A percentile compares a stretch with the other conserved stretches of the same genome.
Evolutionary conservation across 2,329 filamentous ascomycete genomes (phyloP).

Genomic region (Fusarium keratoplasticum): DNA sequence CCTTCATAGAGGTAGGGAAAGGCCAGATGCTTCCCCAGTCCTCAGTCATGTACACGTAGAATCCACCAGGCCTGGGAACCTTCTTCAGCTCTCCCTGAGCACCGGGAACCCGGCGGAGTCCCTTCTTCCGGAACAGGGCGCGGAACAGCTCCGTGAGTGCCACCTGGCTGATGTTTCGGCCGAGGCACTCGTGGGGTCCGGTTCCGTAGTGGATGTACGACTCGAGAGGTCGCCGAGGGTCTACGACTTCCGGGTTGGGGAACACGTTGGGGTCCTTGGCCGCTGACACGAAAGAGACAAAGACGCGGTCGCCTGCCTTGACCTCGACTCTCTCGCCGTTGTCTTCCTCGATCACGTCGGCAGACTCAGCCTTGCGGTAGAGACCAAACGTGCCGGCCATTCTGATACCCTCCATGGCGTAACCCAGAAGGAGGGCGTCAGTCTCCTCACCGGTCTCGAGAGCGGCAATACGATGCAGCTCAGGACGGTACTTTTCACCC

Average conservation of each 20-base stretch:
- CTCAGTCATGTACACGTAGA: conserved; percentile 72
- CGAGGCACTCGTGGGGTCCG: conserved; percentile 73
- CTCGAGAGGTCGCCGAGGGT: conserved; percentile 71
- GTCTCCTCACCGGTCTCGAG: conserved; percentile 65
- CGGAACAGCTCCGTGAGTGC: conserved; percentile 77
- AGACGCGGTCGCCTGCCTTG: conserved; percentile 68
- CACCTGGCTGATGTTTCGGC: conserved; percentile 68
- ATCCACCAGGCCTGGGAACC: conserved; percentile 65
- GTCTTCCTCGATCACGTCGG: conserved; percentile 61
- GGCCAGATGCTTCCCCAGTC: conserved; percentile 67
- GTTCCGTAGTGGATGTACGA: conserved; percentile 73
- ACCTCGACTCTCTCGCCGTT: conserved; percentile 64
- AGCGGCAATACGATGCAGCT: conserved; percentile 70
- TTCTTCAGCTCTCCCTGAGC: conserved; percentile 76
- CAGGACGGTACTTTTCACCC: conserved; percentile 66
- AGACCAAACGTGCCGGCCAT: conserved; percentile 72
- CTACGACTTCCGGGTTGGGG: conserved; percentile 69
- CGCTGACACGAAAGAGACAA: conserved; percentile 70
- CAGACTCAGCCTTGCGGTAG: conserved; percentile 65
- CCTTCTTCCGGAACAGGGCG: conserved; percentile 69
- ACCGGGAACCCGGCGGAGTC: conserved; percentile 71
- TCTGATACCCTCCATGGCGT: conserved; percentile 78
- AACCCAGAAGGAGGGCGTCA: conserved; percentile 74
- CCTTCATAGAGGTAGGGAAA: conserved; percentile 66
- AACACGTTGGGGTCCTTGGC: conserved; percentile 69